phyloP scores from a whole-genome alignment of 139 green algal species.

The Zygnema circumcarinatum region DNA sequence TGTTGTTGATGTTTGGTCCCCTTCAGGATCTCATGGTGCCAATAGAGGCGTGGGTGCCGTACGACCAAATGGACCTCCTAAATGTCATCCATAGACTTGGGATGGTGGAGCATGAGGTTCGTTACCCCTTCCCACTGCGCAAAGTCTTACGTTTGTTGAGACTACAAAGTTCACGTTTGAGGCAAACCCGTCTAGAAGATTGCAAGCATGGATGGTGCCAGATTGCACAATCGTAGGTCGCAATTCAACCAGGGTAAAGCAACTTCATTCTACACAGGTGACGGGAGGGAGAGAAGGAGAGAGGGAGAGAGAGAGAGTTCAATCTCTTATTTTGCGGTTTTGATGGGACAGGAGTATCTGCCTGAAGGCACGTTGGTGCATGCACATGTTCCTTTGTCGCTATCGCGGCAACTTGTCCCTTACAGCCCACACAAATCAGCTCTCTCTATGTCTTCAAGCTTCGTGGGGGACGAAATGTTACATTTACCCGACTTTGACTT shows the following conservation, averaged over 20 bases:
- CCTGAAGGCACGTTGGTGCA: constrained; percentile 43
- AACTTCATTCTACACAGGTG: no score
- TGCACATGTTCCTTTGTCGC: constrained; percentile 46
- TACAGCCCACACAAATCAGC: not conserved
- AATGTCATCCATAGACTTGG: constrained; percentile 37
- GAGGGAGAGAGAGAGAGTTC: not conserved
- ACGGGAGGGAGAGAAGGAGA: constrained; percentile 7
- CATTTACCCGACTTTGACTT: not conserved
- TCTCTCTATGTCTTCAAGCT: not conserved
- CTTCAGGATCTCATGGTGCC: constrained; percentile 30
- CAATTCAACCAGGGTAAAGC: not conserved
- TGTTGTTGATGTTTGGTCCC: no score
- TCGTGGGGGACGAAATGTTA: not conserved
- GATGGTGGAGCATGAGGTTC: constrained; percentile 11
- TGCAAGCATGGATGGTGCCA: not conserved
- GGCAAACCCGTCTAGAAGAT: not conserved
- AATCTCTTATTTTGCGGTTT: constrained; percentile 10
- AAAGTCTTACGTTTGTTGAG: not conserved
- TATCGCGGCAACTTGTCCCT: constrained; percentile 31
- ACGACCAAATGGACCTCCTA: constrained; percentile 59
- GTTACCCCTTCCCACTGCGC: not conserved
- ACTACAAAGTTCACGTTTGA: not conserved
- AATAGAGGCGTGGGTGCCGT: constrained; percentile 60
- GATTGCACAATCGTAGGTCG: not conserved
- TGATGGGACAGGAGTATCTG: constrained; percentile 51